Conservation (phyloP, 352 stramenopile genomes). For the Thraustochytrium striatum region DNA sequence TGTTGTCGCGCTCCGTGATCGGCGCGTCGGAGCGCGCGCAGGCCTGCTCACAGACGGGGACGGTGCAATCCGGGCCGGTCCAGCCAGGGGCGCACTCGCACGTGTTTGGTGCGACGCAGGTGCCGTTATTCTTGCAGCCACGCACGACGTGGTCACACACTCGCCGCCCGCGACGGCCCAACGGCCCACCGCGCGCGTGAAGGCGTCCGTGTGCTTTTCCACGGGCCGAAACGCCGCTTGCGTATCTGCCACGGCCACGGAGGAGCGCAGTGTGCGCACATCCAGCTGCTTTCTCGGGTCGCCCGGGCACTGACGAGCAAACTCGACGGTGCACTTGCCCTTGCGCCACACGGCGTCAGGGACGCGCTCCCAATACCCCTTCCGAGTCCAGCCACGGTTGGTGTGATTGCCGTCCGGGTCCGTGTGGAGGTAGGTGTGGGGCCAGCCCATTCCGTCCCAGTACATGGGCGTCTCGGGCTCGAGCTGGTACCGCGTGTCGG, state of each 20-base stretch:
- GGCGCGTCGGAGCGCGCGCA: constrained; percentile 16
- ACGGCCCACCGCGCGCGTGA: constrained; percentile 19
- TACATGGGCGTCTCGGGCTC: constrained; percentile 49
- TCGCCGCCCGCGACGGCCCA: constrained; percentile 60
- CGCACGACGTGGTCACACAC: constrained; percentile 86
- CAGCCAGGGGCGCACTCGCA: constrained; percentile 74
- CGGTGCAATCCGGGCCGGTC: constrained; percentile 69
- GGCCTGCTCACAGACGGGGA: constrained; percentile 66
- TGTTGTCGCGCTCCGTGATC: constrained; percentile 19
- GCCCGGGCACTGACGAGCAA: constrained; percentile 70
- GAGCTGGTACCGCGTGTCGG: constrained; percentile 68
- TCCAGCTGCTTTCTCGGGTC: constrained; percentile 52
- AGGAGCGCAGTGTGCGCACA: constrained; percentile 52
- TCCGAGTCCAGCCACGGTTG: constrained; percentile 78
- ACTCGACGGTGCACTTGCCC: constrained; percentile 86
- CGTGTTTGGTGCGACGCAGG: constrained; percentile 75
- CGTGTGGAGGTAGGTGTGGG: constrained; percentile 79
- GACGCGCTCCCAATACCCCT: constrained; percentile 69
- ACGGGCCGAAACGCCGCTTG: constrained; percentile 80
- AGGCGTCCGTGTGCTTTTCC: constrained; percentile 66
- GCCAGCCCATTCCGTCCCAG: constrained; percentile 83
- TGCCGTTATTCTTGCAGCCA: constrained; percentile 94
- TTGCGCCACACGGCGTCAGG: constrained; percentile 76
- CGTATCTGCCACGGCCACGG: constrained; percentile 76
- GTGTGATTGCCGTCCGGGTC: constrained; percentile 76